Percentiles rank a stretch among this genome's conserved stretches.
Evolutionary conservation across 805 yeast genomes (phyloP).

Genomic region (Sugiyamaella lignohabitans): DNA sequence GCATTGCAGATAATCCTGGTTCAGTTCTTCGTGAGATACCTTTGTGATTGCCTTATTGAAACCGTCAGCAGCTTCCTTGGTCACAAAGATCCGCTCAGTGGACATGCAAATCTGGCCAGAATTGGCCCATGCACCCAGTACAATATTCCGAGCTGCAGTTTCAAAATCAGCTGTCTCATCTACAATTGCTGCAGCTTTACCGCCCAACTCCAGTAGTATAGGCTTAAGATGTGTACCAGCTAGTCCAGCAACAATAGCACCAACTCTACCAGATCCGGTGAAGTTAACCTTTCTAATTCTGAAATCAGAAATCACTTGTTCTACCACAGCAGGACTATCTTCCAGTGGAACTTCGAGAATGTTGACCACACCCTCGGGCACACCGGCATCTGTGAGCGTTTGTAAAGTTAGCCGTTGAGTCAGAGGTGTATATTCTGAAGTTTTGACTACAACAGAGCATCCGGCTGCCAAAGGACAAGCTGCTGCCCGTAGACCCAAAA

Average conservation of each 20-base stretch:
- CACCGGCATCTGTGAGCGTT: slow-evolving; percentile 65
- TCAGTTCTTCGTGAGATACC: slow-evolving; percentile 2
- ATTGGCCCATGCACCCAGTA: slow-evolving; percentile 67
- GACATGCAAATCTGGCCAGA: slow-evolving; percentile 87
- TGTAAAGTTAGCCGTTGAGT: slow-evolving; percentile 63
- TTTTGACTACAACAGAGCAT: slow-evolving; percentile 70
- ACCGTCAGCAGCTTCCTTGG: slow-evolving; percentile 59
- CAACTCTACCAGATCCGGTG: slow-evolving; percentile 81
- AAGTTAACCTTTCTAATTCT: slow-evolving; percentile 73
- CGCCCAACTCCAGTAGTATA: slow-evolving; percentile 80
- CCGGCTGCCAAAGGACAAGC: slow-evolving; percentile 83
- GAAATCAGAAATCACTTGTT: slow-evolving; percentile 65
- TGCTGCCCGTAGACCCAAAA: slow-evolving; percentile 78
- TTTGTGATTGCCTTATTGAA: slow-evolving; percentile 44
- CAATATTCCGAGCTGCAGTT: slow-evolving; percentile 51
- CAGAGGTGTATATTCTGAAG: slow-evolving; percentile 75
- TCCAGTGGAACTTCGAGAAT: slow-evolving; percentile 36
- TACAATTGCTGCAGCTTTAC: slow-evolving; percentile 76
- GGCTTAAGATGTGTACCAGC: slow-evolving; percentile 71
- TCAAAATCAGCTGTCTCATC: slow-evolving; percentile 64
- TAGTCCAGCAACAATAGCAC: slow-evolving; percentile 60
- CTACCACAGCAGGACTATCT: slow-evolving; percentile 51
- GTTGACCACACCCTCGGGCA: slow-evolving; percentile 76
- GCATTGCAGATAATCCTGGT: slow-evolving; percentile 1
- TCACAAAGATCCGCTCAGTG: slow-evolving; percentile 72